These are phyloP conservation scores for Fraxinus sp. DNA, from an alignment of 305 asterid genomes.

Conservation along the genomic window DNA sequence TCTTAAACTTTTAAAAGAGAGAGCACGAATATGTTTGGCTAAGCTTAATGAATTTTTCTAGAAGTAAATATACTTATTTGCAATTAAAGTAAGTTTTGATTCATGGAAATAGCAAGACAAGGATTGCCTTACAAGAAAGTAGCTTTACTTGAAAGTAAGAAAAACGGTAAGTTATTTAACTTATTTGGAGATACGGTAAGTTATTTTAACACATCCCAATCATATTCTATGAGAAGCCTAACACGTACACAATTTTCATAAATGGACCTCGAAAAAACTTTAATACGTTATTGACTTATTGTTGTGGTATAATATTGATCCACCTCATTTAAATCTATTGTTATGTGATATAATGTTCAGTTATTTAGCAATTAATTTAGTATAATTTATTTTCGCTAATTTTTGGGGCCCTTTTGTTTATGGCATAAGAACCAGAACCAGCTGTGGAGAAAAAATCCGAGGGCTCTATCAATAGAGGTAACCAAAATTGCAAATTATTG, in stretches of 20 bases:
- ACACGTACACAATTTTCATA: neutral
- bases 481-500: neutral
- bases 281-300: neutral
- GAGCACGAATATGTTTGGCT: neutral
- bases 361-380: neutral
- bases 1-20: neutral
- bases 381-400: conserved; percentile 17
- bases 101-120: neutral
- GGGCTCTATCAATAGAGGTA: conserved; percentile 74
- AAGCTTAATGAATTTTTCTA: neutral
- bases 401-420: neutral
- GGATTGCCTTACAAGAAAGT: neutral
- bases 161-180: neutral
- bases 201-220: neutral
- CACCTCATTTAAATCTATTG: neutral
- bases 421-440: conserved; percentile 38
- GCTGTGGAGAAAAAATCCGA: conserved; percentile 52
- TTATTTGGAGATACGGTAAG: neutral
- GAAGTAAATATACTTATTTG: neutral
- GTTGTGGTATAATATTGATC: neutral
- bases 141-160: neutral
- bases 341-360: neutral
- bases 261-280: neutral
- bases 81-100: neutral
- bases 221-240: neutral